Base-by-base conservation (phyloP, 202 grass and related monocot species). In the Schoenoplectus tabernaemontani region DNA sequence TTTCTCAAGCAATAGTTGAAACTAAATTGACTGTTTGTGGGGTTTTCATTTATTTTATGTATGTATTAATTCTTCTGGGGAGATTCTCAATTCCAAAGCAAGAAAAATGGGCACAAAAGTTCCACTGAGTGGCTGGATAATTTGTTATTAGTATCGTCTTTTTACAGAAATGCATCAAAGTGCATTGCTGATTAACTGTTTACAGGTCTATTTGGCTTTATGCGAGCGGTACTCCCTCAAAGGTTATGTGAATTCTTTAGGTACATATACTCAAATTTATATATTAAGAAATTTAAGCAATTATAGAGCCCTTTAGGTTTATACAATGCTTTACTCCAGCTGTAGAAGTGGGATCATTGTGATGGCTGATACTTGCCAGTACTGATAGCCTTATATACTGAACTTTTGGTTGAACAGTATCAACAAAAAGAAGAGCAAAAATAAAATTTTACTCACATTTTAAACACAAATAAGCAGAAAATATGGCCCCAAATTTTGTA, bases 201-300 rank as follows among this genome's bases (percentile, higher is more conserved):
- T 81, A 37, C 77, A 97, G 94, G 87, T 97, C 37, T 97, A 89
- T 87, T 82, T 97, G 73, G 94, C 94, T 82, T 88, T 97, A 87
- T 90, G 94, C n/a, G 71, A 93, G 34, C 82, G 87, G 33, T 90
- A 97, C 51, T 90, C 87, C 71, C 91, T 97, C 81, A 87, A 97
- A 84, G 84, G 94, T 79, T 97, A 90, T 79, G 73, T 82, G 63
- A 87, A 89, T 68, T 89, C 89, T 81, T 88, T 93, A 85, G 91
- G 91, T 97, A 91, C 81, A 81, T 48, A 72, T 47, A 82, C 19
- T 17, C 8, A 80, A 80, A 80, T 50, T 48, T 80, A 7, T 19
- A 12, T 64, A n/a, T 62, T 61, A 61, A 43, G 1, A 58, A 36
- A 42, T 78, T 38, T 77, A 34, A 28, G 28, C 3, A 61, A 78